Conservation (phyloP, 2,329 filamentous ascomycete genomes). For the Colletotrichum sp. region DNA sequence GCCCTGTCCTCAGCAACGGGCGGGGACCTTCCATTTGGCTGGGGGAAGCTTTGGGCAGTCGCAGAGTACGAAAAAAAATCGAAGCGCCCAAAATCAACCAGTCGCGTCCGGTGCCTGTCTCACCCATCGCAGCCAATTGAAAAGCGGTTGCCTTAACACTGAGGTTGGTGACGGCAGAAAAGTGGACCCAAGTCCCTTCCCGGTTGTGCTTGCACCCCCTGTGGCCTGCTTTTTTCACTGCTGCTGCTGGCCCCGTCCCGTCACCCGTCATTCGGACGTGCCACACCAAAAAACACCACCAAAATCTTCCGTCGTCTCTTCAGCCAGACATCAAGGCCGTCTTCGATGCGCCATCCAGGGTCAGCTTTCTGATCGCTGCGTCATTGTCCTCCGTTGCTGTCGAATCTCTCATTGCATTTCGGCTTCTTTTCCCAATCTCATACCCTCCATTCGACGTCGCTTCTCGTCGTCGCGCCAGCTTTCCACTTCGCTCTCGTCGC, state of each 20-base stretch:
- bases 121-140: not conserved
- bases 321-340: slow-evolving; percentile 8
- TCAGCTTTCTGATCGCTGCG: slow-evolving; percentile 20
- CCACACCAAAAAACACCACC: slow-evolving; percentile 20
- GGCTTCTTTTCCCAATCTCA: not conserved
- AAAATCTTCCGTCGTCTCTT: slow-evolving; percentile 15
- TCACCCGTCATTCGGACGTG: slow-evolving; percentile 9
- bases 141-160: slow-evolving; percentile 5
- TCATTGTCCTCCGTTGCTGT: not conserved
- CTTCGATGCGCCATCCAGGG: slow-evolving; percentile 19
- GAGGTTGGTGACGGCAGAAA: slow-evolving; percentile 3
- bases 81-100: slow-evolving; percentile 5
- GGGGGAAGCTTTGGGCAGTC: not conserved
- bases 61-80: not conserved
- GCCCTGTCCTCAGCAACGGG: not conserved
- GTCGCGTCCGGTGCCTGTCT: not conserved
- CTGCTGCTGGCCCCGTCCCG: not conserved
- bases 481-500: not conserved
- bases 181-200: not conserved
- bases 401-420: not conserved
- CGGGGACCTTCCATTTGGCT: not conserved
- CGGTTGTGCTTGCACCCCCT: slow-evolving; percentile 1
- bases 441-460: not conserved
- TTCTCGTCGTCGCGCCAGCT: slow-evolving; percentile 4
- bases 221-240: slow-evolving; percentile 1